Base-by-base conservation (phyloP, 192 early-diverging fungal species). In the Podila epigama region DNA sequence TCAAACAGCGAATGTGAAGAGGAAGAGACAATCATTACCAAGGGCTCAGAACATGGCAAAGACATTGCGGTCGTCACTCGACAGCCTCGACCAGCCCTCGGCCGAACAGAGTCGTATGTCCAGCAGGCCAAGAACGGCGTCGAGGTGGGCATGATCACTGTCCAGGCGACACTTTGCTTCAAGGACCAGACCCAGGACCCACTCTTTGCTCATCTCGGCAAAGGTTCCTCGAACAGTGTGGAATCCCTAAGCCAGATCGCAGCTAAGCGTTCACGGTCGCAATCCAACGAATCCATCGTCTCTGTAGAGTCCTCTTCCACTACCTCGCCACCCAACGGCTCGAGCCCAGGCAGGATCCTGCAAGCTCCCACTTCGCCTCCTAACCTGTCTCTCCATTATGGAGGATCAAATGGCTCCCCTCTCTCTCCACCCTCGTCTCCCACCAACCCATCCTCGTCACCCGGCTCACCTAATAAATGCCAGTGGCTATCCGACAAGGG, bases 41-140 rank as follows among this genome's bases (percentile, higher is more conserved):
- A 51, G 15, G 53, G 73, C 4, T 59, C 65, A 34, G 60, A 77
- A 22, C 13, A 36, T 13, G 61, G 56, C 10, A 48, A 57, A 0
- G 73, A 77, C 59, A n/a, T 68, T n/a, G 35, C 73, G n/a, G 29
- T 34, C 0, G 15, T 35, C 7, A 22, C 37, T 12, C 66, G 58
- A 31, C 60, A 37, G 12, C 65, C 9, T 41, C 71, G 59, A 12
- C 71, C 48, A 28, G n/a, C 44, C 44, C 5, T 48, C 25, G 32
- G 40, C 16, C 65, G 66, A 3, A 13, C 66, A 10, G 60, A 68
- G 15, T 77, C 73, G 27, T 77, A 59, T 64, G 73, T 55, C 12
- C 73, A 77, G 31, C n/a, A 35, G 20, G 60, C 60, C 51, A 68
- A 64, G 73, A 77, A 77, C 22, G 73, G 73, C 18, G 37, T 77